These are phyloP conservation scores for Ramaria sp. DNA, from an alignment of 768 basidiomycete genomes.

Conservation along the genomic window DNA sequence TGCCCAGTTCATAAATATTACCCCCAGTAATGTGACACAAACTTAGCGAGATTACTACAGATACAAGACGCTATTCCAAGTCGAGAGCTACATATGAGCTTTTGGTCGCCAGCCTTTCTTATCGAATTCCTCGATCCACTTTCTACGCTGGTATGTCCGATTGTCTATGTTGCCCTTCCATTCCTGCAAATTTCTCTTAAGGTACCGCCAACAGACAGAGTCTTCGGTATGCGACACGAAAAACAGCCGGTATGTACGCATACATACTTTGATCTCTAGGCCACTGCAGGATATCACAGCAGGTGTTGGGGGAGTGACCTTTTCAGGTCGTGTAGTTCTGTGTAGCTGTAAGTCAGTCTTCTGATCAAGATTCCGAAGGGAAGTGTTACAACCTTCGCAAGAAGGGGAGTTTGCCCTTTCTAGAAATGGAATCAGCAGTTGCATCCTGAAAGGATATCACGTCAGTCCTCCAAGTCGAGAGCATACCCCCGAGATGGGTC, in stretches of 20 bases:
- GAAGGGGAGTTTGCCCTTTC: slow-evolving; percentile 47
- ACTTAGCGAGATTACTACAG: too few species aligned
- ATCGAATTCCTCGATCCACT: not conserved
- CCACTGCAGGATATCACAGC: slow-evolving; percentile 30
- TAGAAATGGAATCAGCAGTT: slow-evolving; percentile 42
- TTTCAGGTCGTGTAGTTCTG: slow-evolving; percentile 15
- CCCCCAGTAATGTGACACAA: too few species aligned
- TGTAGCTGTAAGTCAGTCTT: slow-evolving; percentile 23
- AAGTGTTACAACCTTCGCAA: slow-evolving; percentile 43
- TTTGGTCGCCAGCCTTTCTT: not conserved
- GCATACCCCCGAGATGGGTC: not conserved
- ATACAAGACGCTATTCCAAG: too few species aligned
- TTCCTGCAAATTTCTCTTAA: not conserved
- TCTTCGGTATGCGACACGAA: slow-evolving; percentile 65
- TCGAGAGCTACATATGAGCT: too few species aligned
- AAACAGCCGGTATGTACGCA: slow-evolving; percentile 73
- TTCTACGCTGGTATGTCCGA: not conserved
- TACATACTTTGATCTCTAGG: slow-evolving; percentile 78
- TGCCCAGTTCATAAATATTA: too few species aligned
- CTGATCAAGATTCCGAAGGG: not conserved
- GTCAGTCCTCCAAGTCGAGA: not conserved
- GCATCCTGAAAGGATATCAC: slow-evolving; percentile 34
- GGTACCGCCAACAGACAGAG: slow-evolving; percentile 34
- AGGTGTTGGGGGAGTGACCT: slow-evolving; percentile 27
- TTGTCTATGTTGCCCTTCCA: not conserved